These are phyloP conservation scores for Candida broadrunensis DNA, from an alignment of 805 yeast species.

Conservation along the genomic window DNA sequence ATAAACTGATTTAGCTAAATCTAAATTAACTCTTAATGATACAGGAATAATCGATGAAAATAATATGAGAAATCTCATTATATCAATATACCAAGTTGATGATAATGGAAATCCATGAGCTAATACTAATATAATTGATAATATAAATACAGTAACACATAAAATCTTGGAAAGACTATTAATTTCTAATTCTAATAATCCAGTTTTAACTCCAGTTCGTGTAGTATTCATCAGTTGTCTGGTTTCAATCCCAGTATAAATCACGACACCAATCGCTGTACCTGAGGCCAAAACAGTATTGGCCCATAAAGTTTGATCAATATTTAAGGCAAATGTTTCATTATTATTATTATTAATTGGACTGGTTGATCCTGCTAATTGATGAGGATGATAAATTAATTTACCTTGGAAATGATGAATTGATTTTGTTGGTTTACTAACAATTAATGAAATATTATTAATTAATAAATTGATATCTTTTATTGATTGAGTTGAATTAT, in stretches of 20 bases:
- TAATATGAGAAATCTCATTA: conserved; percentile 84
- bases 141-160: conserved; percentile 78
- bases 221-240: conserved; percentile 95
- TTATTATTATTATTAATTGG: conserved; percentile 29
- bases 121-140: conserved; percentile 75
- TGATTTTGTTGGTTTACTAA: conserved; percentile 79
- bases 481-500: conserved; percentile 64
- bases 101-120: conserved; percentile 67
- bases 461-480: conserved; percentile 47
- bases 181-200: conserved; percentile 86
- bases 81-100: conserved; percentile 80
- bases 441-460: conserved; percentile 52
- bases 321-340: conserved; percentile 60
- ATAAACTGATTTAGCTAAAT: conserved; percentile 92
- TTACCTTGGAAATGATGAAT: conserved; percentile 83
- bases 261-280: conserved; percentile 79
- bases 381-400: conserved; percentile 46
- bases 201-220: conserved; percentile 80
- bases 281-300: conserved; percentile 97
- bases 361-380: conserved; percentile 14
- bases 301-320: conserved; percentile 97
- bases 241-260: conserved; percentile 91
- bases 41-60: conserved; percentile 97
- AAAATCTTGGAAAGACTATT: conserved; percentile 83
- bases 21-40: conserved; percentile 88